Evolutionary conservation across 495 filamentous ascomycete genomes (phyloP).

Genomic region (Tricharina praecox): DNA sequence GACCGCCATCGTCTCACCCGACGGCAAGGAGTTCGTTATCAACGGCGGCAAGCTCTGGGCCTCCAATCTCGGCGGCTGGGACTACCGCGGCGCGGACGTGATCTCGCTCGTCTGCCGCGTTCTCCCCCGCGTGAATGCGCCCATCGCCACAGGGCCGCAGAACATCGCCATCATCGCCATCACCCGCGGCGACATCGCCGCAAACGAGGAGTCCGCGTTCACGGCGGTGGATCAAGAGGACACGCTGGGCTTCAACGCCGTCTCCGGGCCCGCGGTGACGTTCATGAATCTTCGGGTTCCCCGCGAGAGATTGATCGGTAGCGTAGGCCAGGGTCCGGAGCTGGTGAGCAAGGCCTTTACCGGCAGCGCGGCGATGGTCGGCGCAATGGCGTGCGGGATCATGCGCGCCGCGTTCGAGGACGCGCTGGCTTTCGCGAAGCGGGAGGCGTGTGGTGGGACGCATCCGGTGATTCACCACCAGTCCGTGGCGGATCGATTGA

Average conservation of each 20-base stretch:
- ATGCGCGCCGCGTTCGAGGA: conserved; percentile 40
- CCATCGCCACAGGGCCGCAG: conserved; percentile 26
- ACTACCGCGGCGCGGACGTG: conserved; percentile 35
- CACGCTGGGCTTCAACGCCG: conserved; percentile 33
- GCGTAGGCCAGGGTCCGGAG: conserved; percentile 30
- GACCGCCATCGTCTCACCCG: conserved; percentile 29
- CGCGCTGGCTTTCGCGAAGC: conserved; percentile 34
- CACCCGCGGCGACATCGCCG: conserved; percentile 31
- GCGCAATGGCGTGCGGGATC: conserved; percentile 37
- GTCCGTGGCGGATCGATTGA: conserved; percentile 36
- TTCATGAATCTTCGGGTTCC: conserved; percentile 36
- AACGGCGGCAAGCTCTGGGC: conserved; percentile 44
- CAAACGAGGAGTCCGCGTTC: conserved; percentile 29
- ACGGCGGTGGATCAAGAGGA: conserved; percentile 31
- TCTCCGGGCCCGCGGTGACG: conserved; percentile 32
- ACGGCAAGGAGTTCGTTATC: conserved; percentile 38
- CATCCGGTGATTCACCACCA: conserved; percentile 33
- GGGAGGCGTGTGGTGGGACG: conserved; percentile 30
- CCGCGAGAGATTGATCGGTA: conserved; percentile 31
- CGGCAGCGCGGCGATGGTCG: conserved; percentile 33
- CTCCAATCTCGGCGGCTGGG: conserved; percentile 39
- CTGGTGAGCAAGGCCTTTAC: conserved; percentile 31
- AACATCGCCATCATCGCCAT: conserved; percentile 35
- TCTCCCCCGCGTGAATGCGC: too few relatives aligned
- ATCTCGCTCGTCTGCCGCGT: conserved; percentile 38